phyloP scores from a whole-genome alignment of 2,329 filamentous ascomycete genomes.

The Myriangium duriaei region DNA sequence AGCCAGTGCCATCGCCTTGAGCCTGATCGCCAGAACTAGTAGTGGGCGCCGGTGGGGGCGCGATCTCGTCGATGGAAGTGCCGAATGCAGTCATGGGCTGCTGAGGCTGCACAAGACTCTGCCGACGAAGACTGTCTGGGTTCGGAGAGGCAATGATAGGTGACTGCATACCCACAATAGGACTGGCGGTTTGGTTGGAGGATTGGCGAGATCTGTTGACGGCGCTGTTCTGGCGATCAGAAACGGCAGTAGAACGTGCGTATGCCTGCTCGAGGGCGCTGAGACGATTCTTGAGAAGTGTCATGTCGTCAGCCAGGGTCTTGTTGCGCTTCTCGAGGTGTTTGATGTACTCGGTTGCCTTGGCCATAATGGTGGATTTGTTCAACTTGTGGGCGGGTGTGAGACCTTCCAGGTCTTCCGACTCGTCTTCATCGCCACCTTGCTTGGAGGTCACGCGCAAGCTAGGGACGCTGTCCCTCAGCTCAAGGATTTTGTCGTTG shows the following conservation, averaged over 20 bases:
- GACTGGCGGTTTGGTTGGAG: constrained; percentile 19
- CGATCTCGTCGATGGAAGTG: constrained; percentile 20
- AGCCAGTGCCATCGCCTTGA: constrained; percentile 34
- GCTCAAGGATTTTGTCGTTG: constrained; percentile 90
- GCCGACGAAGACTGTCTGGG: constrained; percentile 5
- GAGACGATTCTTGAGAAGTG: constrained; percentile 63
- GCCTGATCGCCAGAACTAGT: constrained; percentile 26
- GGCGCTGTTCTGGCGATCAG: not conserved
- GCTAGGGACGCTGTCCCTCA: constrained; percentile 85
- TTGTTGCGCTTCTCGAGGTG: constrained; percentile 87
- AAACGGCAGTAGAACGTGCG: constrained; percentile 14
- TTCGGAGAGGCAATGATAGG: constrained; percentile 1
- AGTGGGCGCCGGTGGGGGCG: constrained; percentile 24
- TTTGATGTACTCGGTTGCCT: constrained; percentile 90
- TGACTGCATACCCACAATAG: constrained; percentile 15
- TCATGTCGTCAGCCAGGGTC: constrained; percentile 69
- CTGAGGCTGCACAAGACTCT: constrained; percentile 16
- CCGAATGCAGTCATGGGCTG: constrained; percentile 19
- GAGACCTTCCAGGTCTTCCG: constrained; percentile 59
- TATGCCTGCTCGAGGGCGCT: constrained; percentile 56
- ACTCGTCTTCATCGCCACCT: constrained; percentile 56
- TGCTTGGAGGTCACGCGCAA: constrained; percentile 64
- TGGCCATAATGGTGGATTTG: constrained; percentile 92
- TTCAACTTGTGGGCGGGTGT: constrained; percentile 83
- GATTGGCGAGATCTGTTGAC: constrained; percentile 10